Percentiles rank a stretch among this genome's conserved stretches.
phyloP scores from a whole-genome alignment of 2,329 filamentous ascomycete genomes.

The Coniochaeta pulveracea region DNA sequence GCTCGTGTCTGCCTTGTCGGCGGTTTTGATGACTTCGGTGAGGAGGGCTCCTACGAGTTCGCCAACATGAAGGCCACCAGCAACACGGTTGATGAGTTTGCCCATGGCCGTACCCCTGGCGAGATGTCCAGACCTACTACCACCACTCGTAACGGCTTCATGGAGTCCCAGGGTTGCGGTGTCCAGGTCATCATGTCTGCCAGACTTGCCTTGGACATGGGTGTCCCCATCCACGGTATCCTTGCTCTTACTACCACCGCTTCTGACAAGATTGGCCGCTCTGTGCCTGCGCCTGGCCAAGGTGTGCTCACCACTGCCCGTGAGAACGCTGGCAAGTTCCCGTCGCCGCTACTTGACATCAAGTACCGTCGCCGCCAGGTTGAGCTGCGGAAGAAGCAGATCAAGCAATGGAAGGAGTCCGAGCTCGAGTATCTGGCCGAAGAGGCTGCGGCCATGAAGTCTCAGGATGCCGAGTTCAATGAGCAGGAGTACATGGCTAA shows the following conservation, averaged over 20 bases:
- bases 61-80: constrained; percentile 99
- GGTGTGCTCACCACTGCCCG: constrained; percentile 94
- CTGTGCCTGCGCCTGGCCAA: constrained; percentile 89
- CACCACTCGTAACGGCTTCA: constrained; percentile 94
- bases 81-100: constrained; percentile 94
- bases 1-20: constrained; percentile 94
- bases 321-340: constrained; percentile 83
- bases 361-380: constrained; percentile 95
- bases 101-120: constrained; percentile 83
- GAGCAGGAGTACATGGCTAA: constrained; percentile 80
- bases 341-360: constrained; percentile 90
- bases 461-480: constrained; percentile 62
- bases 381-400: constrained; percentile 84
- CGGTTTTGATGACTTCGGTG: constrained; percentile 98
- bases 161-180: constrained; percentile 98
- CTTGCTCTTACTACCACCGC: constrained; percentile 89
- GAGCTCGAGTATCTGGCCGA: constrained; percentile 89
- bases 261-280: constrained; percentile 97
- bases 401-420: constrained; percentile 93
- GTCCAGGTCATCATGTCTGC: constrained; percentile 98
- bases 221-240: constrained; percentile 93
- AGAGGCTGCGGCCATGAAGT: constrained; percentile 84
- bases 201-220: constrained; percentile 93
- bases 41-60: constrained; percentile 98
- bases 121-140: constrained; percentile 98